These are phyloP conservation scores for Cladobotryum protrusum DNA, from an alignment of 2,329 filamentous ascomycete genomes.

Conservation along the genomic window DNA sequence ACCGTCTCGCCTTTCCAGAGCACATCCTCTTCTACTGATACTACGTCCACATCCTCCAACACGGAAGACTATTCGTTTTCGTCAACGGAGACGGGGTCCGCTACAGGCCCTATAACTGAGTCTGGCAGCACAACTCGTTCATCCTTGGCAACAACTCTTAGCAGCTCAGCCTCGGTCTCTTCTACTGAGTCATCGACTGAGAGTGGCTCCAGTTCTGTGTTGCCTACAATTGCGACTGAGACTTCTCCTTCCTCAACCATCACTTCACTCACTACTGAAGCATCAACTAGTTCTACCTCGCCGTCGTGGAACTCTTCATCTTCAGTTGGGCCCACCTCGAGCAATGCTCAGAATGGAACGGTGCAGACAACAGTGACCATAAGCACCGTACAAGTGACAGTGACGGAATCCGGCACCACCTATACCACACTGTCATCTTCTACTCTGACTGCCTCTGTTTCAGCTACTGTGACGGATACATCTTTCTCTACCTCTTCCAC, in stretches of 20 bases:
- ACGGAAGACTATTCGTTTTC: conserved; percentile 4
- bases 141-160: background rate
- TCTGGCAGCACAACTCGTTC: background rate
- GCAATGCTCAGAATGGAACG: conserved; percentile 1
- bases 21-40: conserved; percentile 4
- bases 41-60: background rate
- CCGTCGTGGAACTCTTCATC: background rate
- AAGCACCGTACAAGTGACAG: background rate
- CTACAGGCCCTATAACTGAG: background rate
- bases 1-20: conserved; percentile 4
- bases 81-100: background rate
- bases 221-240: background rate
- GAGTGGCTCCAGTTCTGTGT: conserved; percentile 1
- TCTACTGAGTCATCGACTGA: background rate
- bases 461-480: background rate
- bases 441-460: no score
- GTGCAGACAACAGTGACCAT: background rate
- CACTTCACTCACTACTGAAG: no score
- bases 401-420: background rate
- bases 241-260: background rate
- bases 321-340: background rate
- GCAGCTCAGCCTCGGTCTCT: background rate
- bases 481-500: background rate
- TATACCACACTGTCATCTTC: background rate
- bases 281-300: background rate